Evolutionary conservation across 345 rosid species (phyloP), one percentile per base, ranked within the genome.

Genomic region (Populus davidiana): DNA sequence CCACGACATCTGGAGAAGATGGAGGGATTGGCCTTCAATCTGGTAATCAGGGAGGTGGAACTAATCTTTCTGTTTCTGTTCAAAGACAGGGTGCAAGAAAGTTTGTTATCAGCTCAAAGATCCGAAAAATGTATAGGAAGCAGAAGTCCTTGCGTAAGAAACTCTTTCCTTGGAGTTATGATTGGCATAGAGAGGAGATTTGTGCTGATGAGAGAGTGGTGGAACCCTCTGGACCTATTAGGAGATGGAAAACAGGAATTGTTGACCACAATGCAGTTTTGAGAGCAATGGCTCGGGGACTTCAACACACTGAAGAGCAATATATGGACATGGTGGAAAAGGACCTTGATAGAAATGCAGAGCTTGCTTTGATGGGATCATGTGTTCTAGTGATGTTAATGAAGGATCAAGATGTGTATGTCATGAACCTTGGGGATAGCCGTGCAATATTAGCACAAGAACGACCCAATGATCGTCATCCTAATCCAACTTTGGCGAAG

Each of bases 351-450:
- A 88, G 78, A 88, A 88, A 91, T 82, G 93, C 98, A 4, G 97
- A 94, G 86, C 97, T 94, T 79, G 97, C 97, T 62, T 78, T 94
- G 74, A 94, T 94, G 98, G 98, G 98, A 72, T 94, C 98, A 10
- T 93, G 98, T 82, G 94, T 93, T 84, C 88, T 94, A 8, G 97
- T 89, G 77, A 93, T 94, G 98, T 84, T 94, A 79, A 94, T 94
- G 97, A 94, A 91, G 86, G 97, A 91, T 81, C 97, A 94, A 85
- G 97, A 94, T 83, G 98, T 94, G 74, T 94, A 94, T 77, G 92
- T 94, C 79, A 90, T 94, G 98, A 94, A 93, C 78, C 94, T 94
- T 81, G 98, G 98, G 63, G 98, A 94, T 83, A 93, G 97, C 81
- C 87, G 98, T 47, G 94, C 83, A 64, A 89, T 93, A 81, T 87